Base-by-base conservation (phyloP, 2,329 filamentous ascomycete species). In the Camillea tinctor region DNA sequence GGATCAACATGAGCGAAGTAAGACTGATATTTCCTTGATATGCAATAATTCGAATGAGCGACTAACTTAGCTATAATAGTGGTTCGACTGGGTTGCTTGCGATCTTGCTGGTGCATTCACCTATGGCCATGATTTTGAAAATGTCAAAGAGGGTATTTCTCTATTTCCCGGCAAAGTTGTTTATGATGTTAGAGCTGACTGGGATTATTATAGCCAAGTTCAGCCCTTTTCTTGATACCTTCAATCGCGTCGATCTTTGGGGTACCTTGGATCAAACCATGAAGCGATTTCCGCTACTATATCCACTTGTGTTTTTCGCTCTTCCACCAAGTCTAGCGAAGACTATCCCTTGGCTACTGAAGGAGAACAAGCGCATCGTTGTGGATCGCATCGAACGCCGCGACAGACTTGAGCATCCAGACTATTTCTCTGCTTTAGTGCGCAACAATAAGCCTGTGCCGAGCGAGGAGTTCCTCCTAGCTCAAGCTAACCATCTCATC, bases 1-100 rank as follows among this genome's bases (percentile, higher is more conserved):
- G 55, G 4, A 24, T 60, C 17, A 51, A 56, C 8, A n/a, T 60
- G 13, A 49, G 20, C 8, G 44, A 49, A 3, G 57, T 59, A 48
- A 40, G 52, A 26, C 13, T n/a, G 5, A 17, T n/a, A 22, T 24
- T 19, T 49, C 40, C 51, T 58, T n/a, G 48, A 50, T 21, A n/a
- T 50, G n/a, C n/a, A n/a, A n/a, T n/a, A n/a, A n/a, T n/a, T 13
- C 20, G 4, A 4, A 13, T 13, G 20, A 50, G 48, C 4, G 6
- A 50, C 20, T 50, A 44, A 58, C 36, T 2, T 5, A 8, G 2
- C 11, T 1, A 26, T 17, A 36, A 6, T 20, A 54, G 55, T 63
- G 58, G 58, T 53, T 54, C 9, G 36, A 58, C 19, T 21, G 48
- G 48, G 17, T n/a, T 21, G 17, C 20, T 13, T 50, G 48, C 6